phyloP scores from a whole-genome alignment of 2,329 filamentous ascomycete species.

The Colletotrichum tropicicola region DNA sequence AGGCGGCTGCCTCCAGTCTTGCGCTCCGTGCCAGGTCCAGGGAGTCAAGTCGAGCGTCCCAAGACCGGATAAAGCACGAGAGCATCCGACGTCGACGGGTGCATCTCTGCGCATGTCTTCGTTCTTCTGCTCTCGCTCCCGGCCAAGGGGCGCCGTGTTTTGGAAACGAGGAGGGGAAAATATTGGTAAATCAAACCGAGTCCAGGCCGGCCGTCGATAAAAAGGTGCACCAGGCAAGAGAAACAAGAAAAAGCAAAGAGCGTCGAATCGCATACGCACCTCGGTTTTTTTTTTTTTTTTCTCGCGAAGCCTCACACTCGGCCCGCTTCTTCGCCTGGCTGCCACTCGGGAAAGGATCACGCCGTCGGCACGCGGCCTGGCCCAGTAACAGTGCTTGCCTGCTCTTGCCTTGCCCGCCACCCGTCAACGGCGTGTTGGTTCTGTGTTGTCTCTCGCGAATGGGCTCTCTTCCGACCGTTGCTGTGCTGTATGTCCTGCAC shows the following conservation, averaged over 20 bases:
- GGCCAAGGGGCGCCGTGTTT: too few species aligned
- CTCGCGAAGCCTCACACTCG: constrained; percentile 25
- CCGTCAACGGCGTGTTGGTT: constrained; percentile 3
- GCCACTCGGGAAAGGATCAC: constrained; percentile 20
- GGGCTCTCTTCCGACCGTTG: constrained; percentile 1
- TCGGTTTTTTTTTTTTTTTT: not conserved
- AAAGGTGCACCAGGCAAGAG: constrained; percentile 21
- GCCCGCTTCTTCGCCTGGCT: constrained; percentile 20
- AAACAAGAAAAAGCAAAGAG: constrained; percentile 25
- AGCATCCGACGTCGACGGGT: not conserved
- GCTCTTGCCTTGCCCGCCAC: constrained; percentile 2
- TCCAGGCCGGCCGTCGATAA: constrained; percentile 9
- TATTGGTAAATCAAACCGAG: constrained; percentile 4
- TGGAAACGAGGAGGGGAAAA: constrained; percentile 1
- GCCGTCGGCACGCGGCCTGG: constrained; percentile 15
- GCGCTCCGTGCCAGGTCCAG: constrained; percentile 6
- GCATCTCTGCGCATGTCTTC: not conserved
- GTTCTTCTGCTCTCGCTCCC: not conserved
- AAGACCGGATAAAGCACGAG: not conserved
- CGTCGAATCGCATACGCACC: constrained; percentile 16
- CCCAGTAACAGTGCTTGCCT: constrained; percentile 9
- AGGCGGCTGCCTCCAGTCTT: not conserved
- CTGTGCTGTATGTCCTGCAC: constrained; percentile 1
- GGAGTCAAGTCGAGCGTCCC: not conserved
- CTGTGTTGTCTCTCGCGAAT: not conserved